Percentiles rank a stretch among this genome's conserved stretches.
phyloP scores from a whole-genome alignment of 345 rosid species.

The Salix dunnii region DNA sequence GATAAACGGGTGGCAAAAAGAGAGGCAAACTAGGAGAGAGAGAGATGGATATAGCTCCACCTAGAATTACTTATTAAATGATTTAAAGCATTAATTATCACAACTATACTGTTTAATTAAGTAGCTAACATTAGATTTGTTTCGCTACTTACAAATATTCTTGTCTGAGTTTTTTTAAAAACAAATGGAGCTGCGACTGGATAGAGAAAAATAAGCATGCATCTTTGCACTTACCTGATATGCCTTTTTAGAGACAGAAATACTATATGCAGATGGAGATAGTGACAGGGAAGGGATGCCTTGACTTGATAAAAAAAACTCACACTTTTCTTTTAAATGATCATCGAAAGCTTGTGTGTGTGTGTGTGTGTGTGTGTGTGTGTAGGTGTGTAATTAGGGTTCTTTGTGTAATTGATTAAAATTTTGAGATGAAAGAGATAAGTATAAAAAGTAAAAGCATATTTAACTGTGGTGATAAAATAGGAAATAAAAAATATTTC shows the following conservation, averaged over 20 bases:
- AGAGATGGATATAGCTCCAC: slow-evolving; percentile 32
- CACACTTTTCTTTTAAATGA: background rate
- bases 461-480: no score
- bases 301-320: slow-evolving; percentile 13
- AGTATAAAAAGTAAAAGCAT: no score
- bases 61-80: background rate
- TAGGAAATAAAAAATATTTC: no score
- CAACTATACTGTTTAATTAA: background rate
- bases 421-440: no score
- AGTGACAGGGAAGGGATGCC: background rate
- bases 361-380: no score
- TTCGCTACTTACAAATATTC: background rate
- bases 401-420: no score
- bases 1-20: slow-evolving; percentile 31
- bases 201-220: background rate
- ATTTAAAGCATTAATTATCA: background rate
- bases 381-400: no score
- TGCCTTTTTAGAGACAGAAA: background rate
- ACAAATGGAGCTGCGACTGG: background rate
- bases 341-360: no score
- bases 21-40: slow-evolving; percentile 38
- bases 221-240: background rate
- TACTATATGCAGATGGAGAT: background rate
- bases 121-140: background rate
- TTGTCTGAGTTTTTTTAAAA: background rate